Base-by-base conservation (phyloP, 371 early-diverging fungal species). In the Mortierella sp. region DNA sequence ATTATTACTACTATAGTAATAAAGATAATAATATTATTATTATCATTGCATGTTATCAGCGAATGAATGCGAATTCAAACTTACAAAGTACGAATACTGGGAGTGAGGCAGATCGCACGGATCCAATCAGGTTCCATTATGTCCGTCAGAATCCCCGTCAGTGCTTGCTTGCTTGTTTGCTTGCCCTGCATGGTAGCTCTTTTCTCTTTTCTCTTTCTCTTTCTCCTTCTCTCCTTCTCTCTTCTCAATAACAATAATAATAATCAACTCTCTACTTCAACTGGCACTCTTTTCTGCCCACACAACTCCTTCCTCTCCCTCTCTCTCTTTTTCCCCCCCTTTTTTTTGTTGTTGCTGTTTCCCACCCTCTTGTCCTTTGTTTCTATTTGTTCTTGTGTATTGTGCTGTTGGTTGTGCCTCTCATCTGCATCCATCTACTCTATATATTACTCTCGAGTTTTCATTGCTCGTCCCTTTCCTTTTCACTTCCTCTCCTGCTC, bases 281-380 rank as follows among this genome's bases (percentile, higher is more conserved):
- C 36, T 36, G 36, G 36, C 36, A 36, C 52, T 58, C 50, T 58
- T 33, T 28, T 28, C n/a, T 22, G 13, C 8, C 53, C 28, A 16
- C 45, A 63, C 45, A 24, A 58, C 21, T 63, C 15, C 28, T 59
- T 45, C 59, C 58, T 45, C 22, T 47, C 57, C 33, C 40, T 52
- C 15, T 4, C 22, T n/a, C 9, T n/a, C 50, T 48, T 22, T 22
- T 16, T 28, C 22, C 48, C 63, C 58, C 21, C 36, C 36, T 19
- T 33, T 62, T 43, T 16, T 6, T 47, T 47, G 19, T 47, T 19
- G 15, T 47, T 47, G 15, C 6, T 19, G 47, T 47, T 47, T 47
- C 47, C 61, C 69, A 61, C 62, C 45, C 19, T 43, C 41, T 53
- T 13, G 15, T 59, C 47, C 38, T 28, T 57, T 47, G 59, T n/a